Evolutionary conservation across 2,329 filamentous ascomycete species (phyloP).

Genomic region (Fusarium setosum): DNA sequence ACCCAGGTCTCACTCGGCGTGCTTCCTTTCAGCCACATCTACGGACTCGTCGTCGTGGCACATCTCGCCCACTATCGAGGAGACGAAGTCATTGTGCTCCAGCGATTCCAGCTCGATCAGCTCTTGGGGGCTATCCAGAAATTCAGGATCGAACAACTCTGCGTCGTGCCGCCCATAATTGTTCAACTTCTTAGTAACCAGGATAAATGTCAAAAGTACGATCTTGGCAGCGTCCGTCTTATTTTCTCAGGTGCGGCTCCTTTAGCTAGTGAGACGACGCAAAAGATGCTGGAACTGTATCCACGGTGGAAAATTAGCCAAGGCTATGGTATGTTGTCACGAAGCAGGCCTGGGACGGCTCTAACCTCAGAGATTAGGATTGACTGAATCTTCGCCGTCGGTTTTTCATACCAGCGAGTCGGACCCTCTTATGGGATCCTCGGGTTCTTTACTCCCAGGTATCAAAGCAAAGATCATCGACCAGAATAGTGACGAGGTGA

Average conservation of each 20-base stretch:
- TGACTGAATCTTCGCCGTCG: conserved; percentile 80
- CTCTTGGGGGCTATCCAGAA: conserved; percentile 56
- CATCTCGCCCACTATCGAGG: conserved; percentile 76
- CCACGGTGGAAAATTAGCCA: conserved; percentile 75
- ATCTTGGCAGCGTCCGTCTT: conserved; percentile 24
- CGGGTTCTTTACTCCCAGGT: conserved; percentile 74
- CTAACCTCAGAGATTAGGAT: conserved; percentile 54
- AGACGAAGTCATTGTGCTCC: conserved; percentile 78
- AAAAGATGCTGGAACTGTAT: conserved; percentile 70
- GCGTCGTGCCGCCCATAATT: conserved; percentile 30
- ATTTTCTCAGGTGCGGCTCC: conserved; percentile 68
- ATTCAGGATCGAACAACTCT: conserved; percentile 32
- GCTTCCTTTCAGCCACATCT: conserved; percentile 85
- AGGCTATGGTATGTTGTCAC: conserved; percentile 70
- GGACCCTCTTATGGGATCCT: conserved; percentile 77
- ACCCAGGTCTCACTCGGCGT: conserved; percentile 70
- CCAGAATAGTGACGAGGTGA: conserved; percentile 74
- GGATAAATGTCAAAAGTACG: conserved; percentile 22
- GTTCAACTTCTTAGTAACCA: conserved; percentile 16
- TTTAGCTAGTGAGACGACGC: conserved; percentile 74
- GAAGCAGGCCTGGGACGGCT: not conserved
- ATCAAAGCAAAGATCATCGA: conserved; percentile 73
- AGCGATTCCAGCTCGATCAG: conserved; percentile 77
- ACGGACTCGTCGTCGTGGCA: conserved; percentile 77
- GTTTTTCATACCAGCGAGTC: conserved; percentile 65